Percentiles rank a stretch among this genome's conserved stretches.
Evolutionary conservation across 2,329 filamentous ascomycete species (phyloP).

Genomic region (Xylaria sp.): DNA sequence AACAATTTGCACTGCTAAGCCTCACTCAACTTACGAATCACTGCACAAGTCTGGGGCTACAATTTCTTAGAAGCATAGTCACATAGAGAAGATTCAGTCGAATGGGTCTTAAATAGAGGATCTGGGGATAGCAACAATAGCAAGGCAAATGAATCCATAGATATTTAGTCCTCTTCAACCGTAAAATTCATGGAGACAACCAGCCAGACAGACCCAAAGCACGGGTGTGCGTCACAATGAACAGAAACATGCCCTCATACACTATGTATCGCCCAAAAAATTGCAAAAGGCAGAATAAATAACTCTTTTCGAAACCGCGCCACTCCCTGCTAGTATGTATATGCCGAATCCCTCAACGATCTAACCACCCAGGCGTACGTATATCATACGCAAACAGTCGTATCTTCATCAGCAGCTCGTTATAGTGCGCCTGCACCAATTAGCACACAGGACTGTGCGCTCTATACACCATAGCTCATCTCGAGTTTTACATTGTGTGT

Average conservation of each 20-base stretch:
- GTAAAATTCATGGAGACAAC: background rate
- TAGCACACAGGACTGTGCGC: background rate
- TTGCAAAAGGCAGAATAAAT: background rate
- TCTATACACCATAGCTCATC: background rate
- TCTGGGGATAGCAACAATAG: background rate
- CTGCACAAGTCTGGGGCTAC: no score
- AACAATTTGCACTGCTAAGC: no score
- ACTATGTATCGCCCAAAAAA: slow-evolving; percentile 18
- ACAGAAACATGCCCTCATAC: slow-evolving; percentile 11
- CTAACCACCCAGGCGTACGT: slow-evolving; percentile 12
- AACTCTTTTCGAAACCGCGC: slow-evolving; percentile 6
- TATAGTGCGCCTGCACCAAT: background rate
- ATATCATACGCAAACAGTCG: slow-evolving; percentile 15
- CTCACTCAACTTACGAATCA: no score
- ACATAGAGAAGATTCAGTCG: no score
- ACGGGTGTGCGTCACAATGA: background rate
- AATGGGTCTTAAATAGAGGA: background rate
- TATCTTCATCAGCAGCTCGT: slow-evolving; percentile 13
- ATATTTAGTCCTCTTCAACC: background rate
- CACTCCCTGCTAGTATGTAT: background rate
- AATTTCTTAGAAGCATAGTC: no score
- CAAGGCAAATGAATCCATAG: background rate
- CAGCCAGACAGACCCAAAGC: background rate
- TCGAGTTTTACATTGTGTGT: background rate
- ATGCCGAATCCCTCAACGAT: slow-evolving; percentile 12